These are phyloP conservation scores for Monilinia fructicola DNA, from an alignment of 2,329 filamentous ascomycete species.

Conservation along the genomic window DNA sequence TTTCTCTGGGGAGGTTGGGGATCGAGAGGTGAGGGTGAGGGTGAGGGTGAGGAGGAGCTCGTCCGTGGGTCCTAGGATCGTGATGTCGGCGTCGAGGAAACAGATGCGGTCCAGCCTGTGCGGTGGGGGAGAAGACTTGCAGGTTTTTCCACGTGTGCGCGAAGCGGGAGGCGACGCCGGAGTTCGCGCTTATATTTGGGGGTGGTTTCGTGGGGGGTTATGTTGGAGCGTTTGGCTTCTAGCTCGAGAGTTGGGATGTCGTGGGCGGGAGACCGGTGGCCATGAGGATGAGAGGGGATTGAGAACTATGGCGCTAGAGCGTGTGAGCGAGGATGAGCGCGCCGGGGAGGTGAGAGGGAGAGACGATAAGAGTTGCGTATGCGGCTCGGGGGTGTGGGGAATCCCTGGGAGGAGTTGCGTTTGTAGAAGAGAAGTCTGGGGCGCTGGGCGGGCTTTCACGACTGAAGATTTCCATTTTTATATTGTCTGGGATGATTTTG, in stretches of 20 bases:
- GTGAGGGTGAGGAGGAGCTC: constrained; percentile 72
- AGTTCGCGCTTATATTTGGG: background rate
- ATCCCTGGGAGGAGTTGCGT: background rate
- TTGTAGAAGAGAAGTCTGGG: background rate
- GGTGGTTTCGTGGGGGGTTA: background rate
- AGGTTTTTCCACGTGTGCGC: constrained; percentile 88
- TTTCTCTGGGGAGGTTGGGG: background rate
- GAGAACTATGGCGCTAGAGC: constrained; percentile 60
- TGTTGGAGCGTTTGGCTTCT: constrained; percentile 2
- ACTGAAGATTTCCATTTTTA: background rate
- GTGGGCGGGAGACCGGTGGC: constrained; percentile 53
- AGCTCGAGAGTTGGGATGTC: constrained; percentile 33
- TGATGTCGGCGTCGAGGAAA: constrained; percentile 83
- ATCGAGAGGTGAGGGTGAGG: no score
- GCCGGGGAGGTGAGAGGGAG: constrained; percentile 73
- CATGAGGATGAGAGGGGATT: constrained; percentile 69
- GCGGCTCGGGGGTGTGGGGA: no score
- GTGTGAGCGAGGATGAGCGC: constrained; percentile 77
- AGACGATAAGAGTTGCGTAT: constrained; percentile 55
- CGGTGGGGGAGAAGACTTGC: constrained; percentile 62
- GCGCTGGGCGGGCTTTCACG: background rate
- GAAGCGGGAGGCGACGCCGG: constrained; percentile 68
- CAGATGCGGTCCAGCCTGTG: constrained; percentile 71
- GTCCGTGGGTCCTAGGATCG: constrained; percentile 79
- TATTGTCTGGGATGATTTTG: no score